Conservation (phyloP, 1,139 yeast genomes). For the Saccharomyces hybrid region DNA sequence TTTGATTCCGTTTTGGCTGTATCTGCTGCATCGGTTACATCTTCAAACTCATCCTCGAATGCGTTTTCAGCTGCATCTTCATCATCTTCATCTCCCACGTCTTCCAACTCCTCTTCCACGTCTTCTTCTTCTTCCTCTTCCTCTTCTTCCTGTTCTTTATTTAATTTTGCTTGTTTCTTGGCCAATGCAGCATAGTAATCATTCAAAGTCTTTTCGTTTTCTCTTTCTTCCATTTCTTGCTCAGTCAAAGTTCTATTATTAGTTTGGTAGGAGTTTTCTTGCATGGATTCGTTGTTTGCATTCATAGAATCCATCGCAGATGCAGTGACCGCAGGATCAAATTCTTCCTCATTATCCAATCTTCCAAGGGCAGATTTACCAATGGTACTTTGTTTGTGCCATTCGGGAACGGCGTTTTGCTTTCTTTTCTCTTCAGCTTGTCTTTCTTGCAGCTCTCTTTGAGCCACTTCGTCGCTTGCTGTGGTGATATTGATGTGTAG, state of each 20-base stretch:
- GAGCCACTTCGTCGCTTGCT: conserved; percentile 66
- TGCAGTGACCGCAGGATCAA: conserved; percentile 23
- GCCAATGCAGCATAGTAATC: conserved; percentile 55
- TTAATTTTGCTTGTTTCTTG: conserved; percentile 44
- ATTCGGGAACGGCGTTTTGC: conserved; percentile 91
- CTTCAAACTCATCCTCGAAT: conserved; percentile 44
- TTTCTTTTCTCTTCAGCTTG: conserved; percentile 71
- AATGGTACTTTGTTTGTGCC: conserved; percentile 91
- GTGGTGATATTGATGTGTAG: conserved; percentile 88
- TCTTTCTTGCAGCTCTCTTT: conserved; percentile 55
- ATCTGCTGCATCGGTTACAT: conserved; percentile 11
- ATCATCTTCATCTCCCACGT: conserved; percentile 36
- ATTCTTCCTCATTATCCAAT: conserved; percentile 39
- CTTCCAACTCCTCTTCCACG: conserved; percentile 37
- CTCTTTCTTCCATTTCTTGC: conserved; percentile 40
- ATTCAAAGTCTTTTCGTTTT: conserved; percentile 53
- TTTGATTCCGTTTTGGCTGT: not conserved
- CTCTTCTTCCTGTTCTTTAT: conserved; percentile 41
- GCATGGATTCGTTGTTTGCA: conserved; percentile 8
- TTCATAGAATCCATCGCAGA: conserved; percentile 14
- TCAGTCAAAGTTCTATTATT: conserved; percentile 22
- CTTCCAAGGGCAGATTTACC: conserved; percentile 53
- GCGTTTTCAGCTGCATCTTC: conserved; percentile 45
- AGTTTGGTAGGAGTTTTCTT: conserved; percentile 9
- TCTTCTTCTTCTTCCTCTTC: conserved; percentile 34